Base-by-base conservation (phyloP, 1,284 basidiomycete genomes). In the Xerocomus nothofagi region DNA sequence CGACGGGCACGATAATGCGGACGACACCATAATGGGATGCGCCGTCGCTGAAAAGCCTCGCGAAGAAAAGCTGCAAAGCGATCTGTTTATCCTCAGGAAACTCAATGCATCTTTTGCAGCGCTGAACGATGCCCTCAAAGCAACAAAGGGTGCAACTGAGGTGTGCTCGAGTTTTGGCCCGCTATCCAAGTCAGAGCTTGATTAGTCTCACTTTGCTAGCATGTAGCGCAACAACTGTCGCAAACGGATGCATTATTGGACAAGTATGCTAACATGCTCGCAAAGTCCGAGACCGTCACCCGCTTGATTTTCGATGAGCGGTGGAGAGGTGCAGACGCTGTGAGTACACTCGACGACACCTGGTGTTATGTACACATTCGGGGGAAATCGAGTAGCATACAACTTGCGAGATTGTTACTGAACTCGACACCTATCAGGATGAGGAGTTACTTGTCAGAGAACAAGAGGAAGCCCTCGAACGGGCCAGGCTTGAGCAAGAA, bases 51-150 rank as follows among this genome's bases (percentile, higher is more conserved):
- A 71, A n/a, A 78, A 73, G 58, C 61, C 73, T 42, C 76, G 81
- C 31, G 86, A 90, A 60, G 87, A 89, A 53, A 86, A 83, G 61
- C 67, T 91, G 33, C 81, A 83, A 54, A 80, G 78, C 57, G 88
- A 91, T 65, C 60, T 87, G 15, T 82, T 84, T 62, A 76, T 87
- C 43, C 69, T 91, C 56, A 80, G 73, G 62, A 88, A 87, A 62
- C 66, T 91, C 20, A 91, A 91, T 58, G 65, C 77, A 12, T 76
- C 84, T 1, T 85, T 91, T 56, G 76, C 81, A 10, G 59, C 75
- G 34, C 84, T 86, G 57, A 83, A 82, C 50, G 81, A 84, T 21
- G 84, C 84, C 8, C 65, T 90, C 49, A 71, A 73, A 31, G 78
- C 79, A 47, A 77, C 82, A 2, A 78, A 79, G 55, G 78, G 80